phyloP scores from a whole-genome alignment of 2,329 filamentous ascomycete genomes.

The Taxawa tesnikishii region DNA sequence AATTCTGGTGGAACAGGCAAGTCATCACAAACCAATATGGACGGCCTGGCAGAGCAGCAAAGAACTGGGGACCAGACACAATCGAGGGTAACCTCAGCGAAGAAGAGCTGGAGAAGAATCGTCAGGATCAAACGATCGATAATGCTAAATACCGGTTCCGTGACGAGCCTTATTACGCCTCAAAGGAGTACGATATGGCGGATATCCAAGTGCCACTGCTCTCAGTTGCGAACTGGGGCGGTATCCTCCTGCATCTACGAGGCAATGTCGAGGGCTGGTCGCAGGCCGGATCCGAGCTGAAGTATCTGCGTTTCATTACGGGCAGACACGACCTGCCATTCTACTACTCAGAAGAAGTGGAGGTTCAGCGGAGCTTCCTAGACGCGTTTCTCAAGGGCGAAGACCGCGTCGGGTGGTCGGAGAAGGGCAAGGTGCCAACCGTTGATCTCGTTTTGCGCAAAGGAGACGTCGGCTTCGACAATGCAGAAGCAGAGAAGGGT shows the following conservation, averaged over 20 bases:
- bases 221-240: conserved; percentile 58
- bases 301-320: conserved; percentile 55
- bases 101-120: conserved; percentile 36
- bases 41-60: conserved; percentile 25
- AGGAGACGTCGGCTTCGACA: conserved; percentile 53
- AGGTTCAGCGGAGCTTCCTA: conserved; percentile 52
- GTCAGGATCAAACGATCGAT: conserved; percentile 24
- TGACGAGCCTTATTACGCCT: conserved; percentile 50
- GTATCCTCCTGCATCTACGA: conserved; percentile 53
- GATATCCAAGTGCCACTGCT: conserved; percentile 56
- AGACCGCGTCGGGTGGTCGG: conserved; percentile 46
- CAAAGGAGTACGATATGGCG: conserved; percentile 49
- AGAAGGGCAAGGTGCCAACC: conserved; percentile 42
- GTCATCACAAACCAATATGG: conserved; percentile 60
- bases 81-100: conserved; percentile 46
- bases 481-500: conserved; percentile 40
- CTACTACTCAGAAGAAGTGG: conserved; percentile 55
- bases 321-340: conserved; percentile 60
- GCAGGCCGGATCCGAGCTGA: conserved; percentile 50
- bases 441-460: conserved; percentile 50
- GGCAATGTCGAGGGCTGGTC: conserved; percentile 55
- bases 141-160: conserved; percentile 39
- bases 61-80: conserved; percentile 41
- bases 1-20: conserved; percentile 56
- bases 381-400: conserved; percentile 58